Conservation (phyloP, 495 filamentous ascomycete genomes). For the Trichocladium antarcticum region DNA sequence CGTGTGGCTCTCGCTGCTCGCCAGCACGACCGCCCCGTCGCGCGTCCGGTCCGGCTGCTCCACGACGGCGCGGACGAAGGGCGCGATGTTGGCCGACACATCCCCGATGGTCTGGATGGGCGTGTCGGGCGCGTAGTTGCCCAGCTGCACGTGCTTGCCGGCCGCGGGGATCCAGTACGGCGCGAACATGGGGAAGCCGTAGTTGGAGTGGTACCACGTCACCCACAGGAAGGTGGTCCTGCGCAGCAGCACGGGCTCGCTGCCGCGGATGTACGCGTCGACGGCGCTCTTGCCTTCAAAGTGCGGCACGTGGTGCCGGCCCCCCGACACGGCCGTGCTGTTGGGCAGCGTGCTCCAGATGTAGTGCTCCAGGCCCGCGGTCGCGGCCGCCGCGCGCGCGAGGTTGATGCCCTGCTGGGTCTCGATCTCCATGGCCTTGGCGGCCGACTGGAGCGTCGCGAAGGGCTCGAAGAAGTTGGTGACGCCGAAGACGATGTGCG, state of each 20-base stretch:
- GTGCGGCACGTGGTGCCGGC: conserved; percentile 26
- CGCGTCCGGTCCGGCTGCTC: too few relatives aligned
- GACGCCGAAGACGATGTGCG: conserved; percentile 39
- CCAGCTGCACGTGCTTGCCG: too few relatives aligned
- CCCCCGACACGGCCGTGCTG: conserved; percentile 25
- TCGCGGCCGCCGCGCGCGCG: conserved; percentile 34
- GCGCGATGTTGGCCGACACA: too few relatives aligned
- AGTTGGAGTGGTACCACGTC: too few relatives aligned
- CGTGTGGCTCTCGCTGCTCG: too few relatives aligned
- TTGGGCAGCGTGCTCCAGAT: conserved; percentile 40
- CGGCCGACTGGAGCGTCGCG: conserved; percentile 14
- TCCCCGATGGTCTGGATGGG: too few relatives aligned
- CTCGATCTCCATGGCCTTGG: conserved; percentile 27
- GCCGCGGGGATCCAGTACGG: too few relatives aligned
- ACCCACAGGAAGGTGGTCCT: conserved; percentile 40
- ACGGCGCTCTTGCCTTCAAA: conserved; percentile 35
- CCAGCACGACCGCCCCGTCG: too few relatives aligned
- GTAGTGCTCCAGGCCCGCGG: conserved; percentile 34
- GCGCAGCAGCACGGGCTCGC: conserved; percentile 29
- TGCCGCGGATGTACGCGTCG: conserved; percentile 36
- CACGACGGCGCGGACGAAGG: too few relatives aligned
- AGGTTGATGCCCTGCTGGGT: conserved; percentile 33
- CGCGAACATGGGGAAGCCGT: too few relatives aligned
- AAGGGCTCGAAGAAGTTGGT: too few relatives aligned
- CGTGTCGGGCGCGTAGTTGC: too few relatives aligned